Base-by-base conservation (phyloP, 2,329 filamentous ascomycete species). In the Aspergillus chevalieri region DNA sequence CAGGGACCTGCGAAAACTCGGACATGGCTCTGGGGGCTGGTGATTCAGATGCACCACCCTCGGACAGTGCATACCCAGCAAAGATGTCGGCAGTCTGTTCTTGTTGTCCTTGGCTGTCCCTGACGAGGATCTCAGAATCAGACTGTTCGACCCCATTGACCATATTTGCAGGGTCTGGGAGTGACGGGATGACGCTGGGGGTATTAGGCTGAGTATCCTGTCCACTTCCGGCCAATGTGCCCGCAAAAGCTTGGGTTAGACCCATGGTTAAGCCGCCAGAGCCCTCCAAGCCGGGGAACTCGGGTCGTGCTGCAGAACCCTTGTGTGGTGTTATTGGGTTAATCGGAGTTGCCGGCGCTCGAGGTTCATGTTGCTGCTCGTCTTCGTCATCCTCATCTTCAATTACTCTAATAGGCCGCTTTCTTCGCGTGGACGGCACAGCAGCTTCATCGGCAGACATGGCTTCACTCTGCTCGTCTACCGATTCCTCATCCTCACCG, bases 201-300 rank as follows among this genome's bases (percentile, higher is more conserved):
- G 42, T 15, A 9, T 44, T 28, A 0, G 21, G 22, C 21, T 26
- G 57, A 8, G 78, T 79, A 53, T 79, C 76, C 53, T 75, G 68
- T 51, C 77, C 63, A 14, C 58, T 64, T 14, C 68, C 83, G 44
- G 87, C 89, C 82, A 96, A 86, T 1, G 90, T 95, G 10, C 89
- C 89, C 4, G 87, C 87, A 64, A 95, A 96, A 54, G 93, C 92
- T 61, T 95, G 91, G 0, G 89, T 94, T 42, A 95, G 77, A 8
- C 89, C 87, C 39, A 95, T 66, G 5, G 75, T 69, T 46, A 71
- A 60, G 38, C 67, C 63, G 43, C 64, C 65, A 51, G 61, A 75
- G 65, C 57, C 72, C 61, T 84, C 80, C 17, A 89, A 70, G 1
- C 83, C 84, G 3, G 85, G 86, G 50, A 89, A 86, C 14, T 76